Evolutionary conservation across 2,329 filamentous ascomycete species (phyloP), one percentile per base, ranked within the genome.

Genomic region (Penicillium sp.): DNA sequence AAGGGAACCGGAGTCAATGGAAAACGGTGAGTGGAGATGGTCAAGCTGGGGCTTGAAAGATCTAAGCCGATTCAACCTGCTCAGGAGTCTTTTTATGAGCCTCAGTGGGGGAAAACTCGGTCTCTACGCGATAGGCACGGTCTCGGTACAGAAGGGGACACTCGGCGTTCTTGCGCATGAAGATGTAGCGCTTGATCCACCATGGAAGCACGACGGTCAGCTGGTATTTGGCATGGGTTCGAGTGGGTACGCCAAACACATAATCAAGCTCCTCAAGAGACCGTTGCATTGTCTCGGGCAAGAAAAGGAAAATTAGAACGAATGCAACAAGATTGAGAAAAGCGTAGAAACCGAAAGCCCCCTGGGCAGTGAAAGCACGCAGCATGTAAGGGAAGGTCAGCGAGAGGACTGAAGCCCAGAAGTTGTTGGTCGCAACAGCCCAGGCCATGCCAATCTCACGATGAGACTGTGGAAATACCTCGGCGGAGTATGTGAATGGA

Each of bases 281-380:
- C 39, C 76, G 76, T 65, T 81, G 67, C 62, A 80, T 82, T 1
- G 80, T 82, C 65, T 82, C 80, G 0, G 80, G 80, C 3, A 82
- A 66, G 59, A 80, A 82, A 22, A 86, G 73, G 74, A 86, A 86
- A 56, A 87, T 86, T 71, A 87, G 76, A 11, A 81, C 57, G 22
- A 86, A 77, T 0, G 84, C 84, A 1, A 83, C 61, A 8, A 86
- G 54, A 57, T 87, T 88, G 16, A 87, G 71, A 0, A 72, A 81
- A 2, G 71, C 69, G 52, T 87, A 87, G 68, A 87, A 84, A 8
- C 82, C 79, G 59, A 87, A 86, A 0, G 82, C 81, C 2, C 80
- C 80, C 4, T 75, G 75, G 0, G 79, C 72, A 4, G 70, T 77
- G 60, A 84, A 74, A 4, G 74, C 77, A n/a, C 64, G 68, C 10